phyloP scores from a whole-genome alignment of 345 rosid species.

The Geranium brycei region DNA sequence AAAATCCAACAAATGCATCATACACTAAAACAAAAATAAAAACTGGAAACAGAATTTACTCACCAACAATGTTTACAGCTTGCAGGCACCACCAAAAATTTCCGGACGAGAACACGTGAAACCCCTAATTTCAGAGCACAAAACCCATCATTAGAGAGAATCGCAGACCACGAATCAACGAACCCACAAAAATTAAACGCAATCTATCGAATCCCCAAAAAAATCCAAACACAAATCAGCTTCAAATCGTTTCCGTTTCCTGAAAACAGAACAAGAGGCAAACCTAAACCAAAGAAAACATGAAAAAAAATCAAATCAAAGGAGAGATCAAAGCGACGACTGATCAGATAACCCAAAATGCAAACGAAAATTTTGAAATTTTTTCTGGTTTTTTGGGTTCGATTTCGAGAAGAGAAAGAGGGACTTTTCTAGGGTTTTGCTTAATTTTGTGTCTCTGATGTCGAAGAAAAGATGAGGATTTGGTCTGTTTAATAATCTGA shows the following conservation, averaged over 20 bases:
- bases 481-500: neutral
- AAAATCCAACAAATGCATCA: neutral
- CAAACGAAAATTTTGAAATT: neutral
- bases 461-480: neutral
- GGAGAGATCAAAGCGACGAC: neutral
- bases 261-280: neutral
- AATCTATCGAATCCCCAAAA: neutral
- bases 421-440: neutral
- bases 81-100: neutral
- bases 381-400: neutral
- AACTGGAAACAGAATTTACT: neutral
- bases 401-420: neutral
- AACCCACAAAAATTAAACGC: slow-evolving; percentile 4
- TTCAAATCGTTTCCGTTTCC: neutral
- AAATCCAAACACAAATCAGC: neutral
- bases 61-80: neutral
- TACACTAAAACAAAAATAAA: too few species aligned
- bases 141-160: slow-evolving; percentile 25
- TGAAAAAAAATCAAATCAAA: neutral
- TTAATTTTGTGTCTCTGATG: too few species aligned
- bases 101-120: neutral
- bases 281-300: neutral
- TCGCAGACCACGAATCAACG: slow-evolving; percentile 1
- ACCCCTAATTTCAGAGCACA: slow-evolving; percentile 23
- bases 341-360: neutral